phyloP scores from a whole-genome alignment of 1,284 basidiomycete species.

The Ceratobasidium theobromae region DNA sequence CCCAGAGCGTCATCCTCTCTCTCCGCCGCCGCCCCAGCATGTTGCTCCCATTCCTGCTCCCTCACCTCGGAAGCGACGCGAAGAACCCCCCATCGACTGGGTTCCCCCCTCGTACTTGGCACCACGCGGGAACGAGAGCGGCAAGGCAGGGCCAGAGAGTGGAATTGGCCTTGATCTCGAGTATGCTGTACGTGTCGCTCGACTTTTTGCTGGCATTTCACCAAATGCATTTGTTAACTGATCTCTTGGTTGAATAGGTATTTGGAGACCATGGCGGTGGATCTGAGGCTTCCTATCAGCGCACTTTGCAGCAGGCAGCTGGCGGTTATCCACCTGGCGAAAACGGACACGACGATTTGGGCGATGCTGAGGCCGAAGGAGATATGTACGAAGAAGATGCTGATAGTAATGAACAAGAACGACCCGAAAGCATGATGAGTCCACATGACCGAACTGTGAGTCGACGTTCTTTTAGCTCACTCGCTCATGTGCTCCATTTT shows the following conservation, averaged over 20 bases:
- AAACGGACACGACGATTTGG: neutral
- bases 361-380: neutral
- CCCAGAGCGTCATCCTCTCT: conserved; percentile 26
- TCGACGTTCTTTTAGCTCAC: neutral
- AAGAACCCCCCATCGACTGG: conserved; percentile 22
- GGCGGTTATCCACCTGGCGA: conserved; percentile 14
- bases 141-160: neutral
- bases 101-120: conserved; percentile 13
- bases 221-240: neutral
- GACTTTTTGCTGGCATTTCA: neutral
- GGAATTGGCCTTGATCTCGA: conserved; percentile 20
- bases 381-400: conserved; percentile 22
- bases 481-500: neutral
- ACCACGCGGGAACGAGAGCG: neutral
- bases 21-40: neutral
- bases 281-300: conserved; percentile 25
- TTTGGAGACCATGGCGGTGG: conserved; percentile 24
- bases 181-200: conserved; percentile 6
- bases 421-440: conserved; percentile 25
- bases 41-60: neutral
- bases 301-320: conserved; percentile 23
- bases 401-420: conserved; percentile 30
- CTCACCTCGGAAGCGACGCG: conserved; percentile 15
- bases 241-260: neutral
- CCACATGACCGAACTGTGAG: conserved; percentile 10